Evolutionary conservation across 2,329 filamentous ascomycete genomes (phyloP).

Genomic region (Alternaria arborescens): DNA sequence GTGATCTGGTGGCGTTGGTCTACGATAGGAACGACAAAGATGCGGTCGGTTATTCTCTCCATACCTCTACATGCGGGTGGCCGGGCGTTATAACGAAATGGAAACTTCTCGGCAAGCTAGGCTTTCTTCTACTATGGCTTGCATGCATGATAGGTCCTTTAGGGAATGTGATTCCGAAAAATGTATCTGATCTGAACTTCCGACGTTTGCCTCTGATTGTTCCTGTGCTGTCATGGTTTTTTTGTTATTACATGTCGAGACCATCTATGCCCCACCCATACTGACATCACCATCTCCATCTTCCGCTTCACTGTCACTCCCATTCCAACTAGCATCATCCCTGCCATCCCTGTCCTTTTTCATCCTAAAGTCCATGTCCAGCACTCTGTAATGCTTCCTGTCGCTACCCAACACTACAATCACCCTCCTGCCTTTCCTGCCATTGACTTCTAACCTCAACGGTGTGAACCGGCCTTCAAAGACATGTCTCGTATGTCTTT

Average conservation of each 20-base stretch:
- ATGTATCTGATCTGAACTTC: constrained; percentile 45
- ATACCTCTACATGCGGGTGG: constrained; percentile 49
- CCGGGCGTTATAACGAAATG: constrained; percentile 51
- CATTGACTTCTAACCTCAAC: constrained; percentile 63
- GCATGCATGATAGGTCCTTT: constrained; percentile 47
- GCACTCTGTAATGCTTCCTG: constrained; percentile 62
- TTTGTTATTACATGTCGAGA: background rate
- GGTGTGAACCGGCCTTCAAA: constrained; percentile 62
- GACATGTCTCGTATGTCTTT: constrained; percentile 53
- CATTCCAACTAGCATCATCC: constrained; percentile 6
- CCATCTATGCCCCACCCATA: constrained; percentile 1
- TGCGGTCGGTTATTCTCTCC: constrained; percentile 50
- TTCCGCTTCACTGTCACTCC: constrained; percentile 16
- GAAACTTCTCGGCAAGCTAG: constrained; percentile 41
- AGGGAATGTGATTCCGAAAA: constrained; percentile 52
- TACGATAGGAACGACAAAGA: constrained; percentile 41
- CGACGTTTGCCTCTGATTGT: constrained; percentile 16
- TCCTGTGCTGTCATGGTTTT: background rate
- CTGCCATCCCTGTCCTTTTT: constrained; percentile 29
- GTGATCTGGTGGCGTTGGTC: constrained; percentile 36
- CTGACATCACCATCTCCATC: constrained; percentile 12
- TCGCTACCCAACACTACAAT: constrained; percentile 65
- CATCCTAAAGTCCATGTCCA: constrained; percentile 60
- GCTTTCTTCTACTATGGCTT: constrained; percentile 39
- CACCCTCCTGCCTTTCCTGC: constrained; percentile 61